phyloP scores from a whole-genome alignment of 768 basidiomycete genomes.

The Mrakia frigida region DNA sequence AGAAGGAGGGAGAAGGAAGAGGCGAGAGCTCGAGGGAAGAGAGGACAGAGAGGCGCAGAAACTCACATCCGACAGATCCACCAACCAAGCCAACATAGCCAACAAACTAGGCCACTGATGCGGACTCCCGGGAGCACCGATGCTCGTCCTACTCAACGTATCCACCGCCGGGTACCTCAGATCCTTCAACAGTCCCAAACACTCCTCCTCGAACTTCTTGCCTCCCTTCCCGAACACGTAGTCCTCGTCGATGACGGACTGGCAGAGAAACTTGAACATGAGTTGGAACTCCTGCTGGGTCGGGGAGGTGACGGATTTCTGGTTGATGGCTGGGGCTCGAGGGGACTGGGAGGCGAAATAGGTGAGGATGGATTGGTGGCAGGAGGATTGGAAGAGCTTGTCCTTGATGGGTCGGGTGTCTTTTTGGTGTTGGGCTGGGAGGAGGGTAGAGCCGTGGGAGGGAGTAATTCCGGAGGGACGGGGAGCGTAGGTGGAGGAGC shows the following conservation, averaged over 20 bases:
- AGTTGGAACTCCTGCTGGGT: slow-evolving; percentile 79
- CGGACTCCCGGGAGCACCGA: slow-evolving; percentile 80
- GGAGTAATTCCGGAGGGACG: slow-evolving; percentile 49
- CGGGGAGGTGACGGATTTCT: slow-evolving; percentile 66
- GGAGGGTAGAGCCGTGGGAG: slow-evolving; percentile 12
- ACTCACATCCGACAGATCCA: slow-evolving; percentile 70
- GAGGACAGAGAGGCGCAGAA: slow-evolving; percentile 1
- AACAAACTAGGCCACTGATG: slow-evolving; percentile 88
- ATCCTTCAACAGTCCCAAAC: slow-evolving; percentile 65
- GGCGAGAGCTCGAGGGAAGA: background rate
- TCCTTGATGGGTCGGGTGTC: slow-evolving; percentile 78
- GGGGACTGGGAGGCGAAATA: slow-evolving; percentile 49
- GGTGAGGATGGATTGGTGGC: slow-evolving; percentile 66
- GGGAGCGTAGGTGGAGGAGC: slow-evolving; percentile 22
- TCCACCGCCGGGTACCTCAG: slow-evolving; percentile 75
- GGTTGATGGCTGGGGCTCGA: slow-evolving; percentile 51
- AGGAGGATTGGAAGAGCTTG: slow-evolving; percentile 59
- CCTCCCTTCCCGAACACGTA: slow-evolving; percentile 55
- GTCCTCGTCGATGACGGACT: slow-evolving; percentile 59
- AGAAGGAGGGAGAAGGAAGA: background rate
- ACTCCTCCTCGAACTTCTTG: slow-evolving; percentile 72
- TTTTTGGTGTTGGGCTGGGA: slow-evolving; percentile 38
- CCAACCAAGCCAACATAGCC: slow-evolving; percentile 88
- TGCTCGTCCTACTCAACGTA: slow-evolving; percentile 74
- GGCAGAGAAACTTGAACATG: slow-evolving; percentile 74